These are phyloP conservation scores for Straminergon stramineum DNA, from an alignment of 225 moss, liverwort and hornwort species.

Conservation along the genomic window DNA sequence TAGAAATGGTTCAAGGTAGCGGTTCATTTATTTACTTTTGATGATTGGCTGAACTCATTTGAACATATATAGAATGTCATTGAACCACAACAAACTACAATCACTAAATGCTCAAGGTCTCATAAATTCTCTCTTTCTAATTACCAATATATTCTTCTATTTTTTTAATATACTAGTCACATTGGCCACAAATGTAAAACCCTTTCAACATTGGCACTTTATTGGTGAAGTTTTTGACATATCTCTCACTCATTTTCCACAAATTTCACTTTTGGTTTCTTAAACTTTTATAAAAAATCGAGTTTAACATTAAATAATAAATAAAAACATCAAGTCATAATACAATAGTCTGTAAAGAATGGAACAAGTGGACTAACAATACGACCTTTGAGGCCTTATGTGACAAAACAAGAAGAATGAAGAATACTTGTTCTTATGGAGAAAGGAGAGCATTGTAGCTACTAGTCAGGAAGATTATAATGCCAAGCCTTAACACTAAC, in stretches of 20 bases:
- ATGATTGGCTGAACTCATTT: neutral
- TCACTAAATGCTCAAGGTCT: neutral
- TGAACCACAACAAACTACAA: neutral
- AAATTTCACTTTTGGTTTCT: neutral
- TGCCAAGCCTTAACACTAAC: rapidly evolving
- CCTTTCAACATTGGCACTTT: rapidly evolving
- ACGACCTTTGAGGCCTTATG: no score
- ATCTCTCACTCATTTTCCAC: neutral
- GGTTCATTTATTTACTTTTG: neutral
- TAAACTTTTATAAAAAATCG: rapidly evolving
- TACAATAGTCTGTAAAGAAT: rapidly evolving
- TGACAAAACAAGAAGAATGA: rapidly evolving
- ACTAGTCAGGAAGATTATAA: rapidly evolving
- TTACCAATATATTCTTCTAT: neutral
- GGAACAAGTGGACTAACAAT: no score
- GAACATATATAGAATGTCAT: neutral
- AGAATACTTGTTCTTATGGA: neutral
- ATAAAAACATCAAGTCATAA: neutral
- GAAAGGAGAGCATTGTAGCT: no score
- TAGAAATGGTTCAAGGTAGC: rapidly evolving
- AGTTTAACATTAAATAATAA: neutral
- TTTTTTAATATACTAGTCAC: neutral
- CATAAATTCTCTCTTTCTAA: neutral
- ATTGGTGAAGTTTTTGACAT: neutral
- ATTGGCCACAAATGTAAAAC: neutral